Evolutionary conservation across 2,329 filamentous ascomycete species (phyloP).

Genomic region (Blastomyces silverae): DNA sequence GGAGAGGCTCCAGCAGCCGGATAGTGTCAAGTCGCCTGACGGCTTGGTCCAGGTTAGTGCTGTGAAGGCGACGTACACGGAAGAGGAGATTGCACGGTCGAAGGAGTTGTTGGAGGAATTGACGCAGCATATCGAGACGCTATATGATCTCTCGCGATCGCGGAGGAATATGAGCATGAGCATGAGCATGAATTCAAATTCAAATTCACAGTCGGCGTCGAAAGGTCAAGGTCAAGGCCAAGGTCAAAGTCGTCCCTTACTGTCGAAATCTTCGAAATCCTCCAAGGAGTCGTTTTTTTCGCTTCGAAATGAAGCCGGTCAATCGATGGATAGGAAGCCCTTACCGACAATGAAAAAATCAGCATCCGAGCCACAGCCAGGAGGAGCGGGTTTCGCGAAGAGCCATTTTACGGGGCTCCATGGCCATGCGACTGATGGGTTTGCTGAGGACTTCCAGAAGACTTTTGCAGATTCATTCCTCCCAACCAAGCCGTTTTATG

Average conservation of each 20-base stretch:
- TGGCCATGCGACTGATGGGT: not conserved
- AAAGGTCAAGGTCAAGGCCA: slow-evolving; percentile 19
- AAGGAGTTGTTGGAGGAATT: slow-evolving; percentile 54
- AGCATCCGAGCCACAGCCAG: not conserved
- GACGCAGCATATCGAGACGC: slow-evolving; percentile 56
- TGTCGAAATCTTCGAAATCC: slow-evolving; percentile 29
- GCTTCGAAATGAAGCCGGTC: slow-evolving; percentile 6
- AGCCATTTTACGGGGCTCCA: not conserved
- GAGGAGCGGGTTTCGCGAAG: not conserved
- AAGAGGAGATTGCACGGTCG: slow-evolving; percentile 49
- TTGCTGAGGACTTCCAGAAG: slow-evolving; percentile 20
- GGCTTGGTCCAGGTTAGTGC: slow-evolving; percentile 36
- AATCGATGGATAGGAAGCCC: not conserved
- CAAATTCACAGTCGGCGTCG: slow-evolving; percentile 17
- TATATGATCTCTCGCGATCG: slow-evolving; percentile 57
- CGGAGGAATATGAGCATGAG: slow-evolving; percentile 43
- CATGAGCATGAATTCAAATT: slow-evolving; percentile 32
- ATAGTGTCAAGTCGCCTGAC: slow-evolving; percentile 34
- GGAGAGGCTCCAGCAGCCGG: slow-evolving; percentile 48
- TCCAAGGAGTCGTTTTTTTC: slow-evolving; percentile 25
- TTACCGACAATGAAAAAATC: slow-evolving; percentile 12
- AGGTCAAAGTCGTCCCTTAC: slow-evolving; percentile 24
- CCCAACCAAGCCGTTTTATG: slow-evolving; percentile 32
- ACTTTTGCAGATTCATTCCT: slow-evolving; percentile 25
- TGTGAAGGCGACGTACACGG: slow-evolving; percentile 42